phyloP scores from a whole-genome alignment of 2,329 filamentous ascomycete genomes.

The Cercospora berteroae region DNA sequence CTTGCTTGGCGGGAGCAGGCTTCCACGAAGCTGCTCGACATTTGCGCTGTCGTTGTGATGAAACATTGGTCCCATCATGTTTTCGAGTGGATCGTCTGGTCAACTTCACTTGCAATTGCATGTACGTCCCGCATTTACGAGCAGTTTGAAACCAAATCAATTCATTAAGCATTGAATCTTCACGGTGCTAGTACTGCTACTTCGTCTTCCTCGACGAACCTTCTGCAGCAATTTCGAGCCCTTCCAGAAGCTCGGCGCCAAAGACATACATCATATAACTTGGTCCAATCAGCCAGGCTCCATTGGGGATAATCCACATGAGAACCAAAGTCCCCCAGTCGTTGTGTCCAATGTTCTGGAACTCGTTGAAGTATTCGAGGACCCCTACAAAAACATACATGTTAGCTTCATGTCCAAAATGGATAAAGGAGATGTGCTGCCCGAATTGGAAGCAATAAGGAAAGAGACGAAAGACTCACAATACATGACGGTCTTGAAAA shows the following conservation, averaged over 20 bases:
- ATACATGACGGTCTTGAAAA: constrained; percentile 67
- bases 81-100: no score
- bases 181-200: constrained; percentile 9
- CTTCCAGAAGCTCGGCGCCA: constrained; percentile 60
- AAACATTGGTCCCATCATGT: no score
- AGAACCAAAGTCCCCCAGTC: constrained; percentile 52
- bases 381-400: constrained; percentile 46
- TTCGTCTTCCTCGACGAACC: constrained; percentile 23
- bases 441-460: no score
- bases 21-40: no score
- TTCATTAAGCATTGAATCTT: not conserved
- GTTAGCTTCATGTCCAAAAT: not conserved
- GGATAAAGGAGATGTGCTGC: no score
- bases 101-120: no score
- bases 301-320: constrained; percentile 66
- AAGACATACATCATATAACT: constrained; percentile 61
- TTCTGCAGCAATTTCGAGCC: constrained; percentile 49
- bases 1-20: not conserved
- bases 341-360: constrained; percentile 63
- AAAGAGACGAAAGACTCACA: constrained; percentile 40
- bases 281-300: constrained; percentile 64
- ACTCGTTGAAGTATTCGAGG: constrained; percentile 61
- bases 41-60: no score
- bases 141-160: not conserved
- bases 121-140: not conserved